phyloP scores from a whole-genome alignment of 129 eudicot genomes.

The Gnaphalium uliginosum region DNA sequence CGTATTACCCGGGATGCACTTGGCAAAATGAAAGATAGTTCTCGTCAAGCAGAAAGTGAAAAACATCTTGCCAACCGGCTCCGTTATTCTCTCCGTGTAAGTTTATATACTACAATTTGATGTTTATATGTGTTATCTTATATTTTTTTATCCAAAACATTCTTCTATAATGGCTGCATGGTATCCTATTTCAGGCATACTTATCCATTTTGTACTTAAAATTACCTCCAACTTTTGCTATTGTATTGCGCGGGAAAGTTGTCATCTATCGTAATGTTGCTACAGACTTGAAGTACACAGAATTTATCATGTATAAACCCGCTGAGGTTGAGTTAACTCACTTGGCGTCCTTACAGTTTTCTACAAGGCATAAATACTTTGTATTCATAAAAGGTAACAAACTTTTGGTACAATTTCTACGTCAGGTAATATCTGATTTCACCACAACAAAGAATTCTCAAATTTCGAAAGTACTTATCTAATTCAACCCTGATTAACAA shows the following conservation, averaged over 20 bases:
- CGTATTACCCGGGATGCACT: conserved; percentile 43
- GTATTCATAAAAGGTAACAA: background rate
- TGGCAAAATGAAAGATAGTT: conserved; percentile 25
- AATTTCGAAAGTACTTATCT: background rate
- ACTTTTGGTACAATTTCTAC: background rate
- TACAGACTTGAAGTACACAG: conserved; percentile 70
- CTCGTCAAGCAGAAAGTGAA: conserved; percentile 40
- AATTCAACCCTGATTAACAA: background rate
- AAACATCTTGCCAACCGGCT: conserved; percentile 70
- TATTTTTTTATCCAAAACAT: background rate
- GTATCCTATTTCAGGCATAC: conserved; percentile 58
- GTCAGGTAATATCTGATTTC: background rate
- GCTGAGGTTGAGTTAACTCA: conserved; percentile 53
- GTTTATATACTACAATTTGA: conserved; percentile 28
- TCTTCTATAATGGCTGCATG: conserved; percentile 11
- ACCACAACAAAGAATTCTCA: background rate
- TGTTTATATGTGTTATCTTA: background rate
- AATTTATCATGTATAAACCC: conserved; percentile 79
- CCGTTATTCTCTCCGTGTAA: conserved; percentile 82
- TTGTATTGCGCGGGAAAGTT: conserved; percentile 63
- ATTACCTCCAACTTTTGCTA: conserved; percentile 58
- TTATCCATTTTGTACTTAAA: conserved; percentile 76
- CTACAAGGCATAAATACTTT: background rate
- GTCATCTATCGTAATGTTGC: conserved; percentile 70
- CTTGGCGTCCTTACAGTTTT: background rate